Base-by-base conservation (phyloP, 306 rosid species). In the Begonia loranthoides region DNA sequence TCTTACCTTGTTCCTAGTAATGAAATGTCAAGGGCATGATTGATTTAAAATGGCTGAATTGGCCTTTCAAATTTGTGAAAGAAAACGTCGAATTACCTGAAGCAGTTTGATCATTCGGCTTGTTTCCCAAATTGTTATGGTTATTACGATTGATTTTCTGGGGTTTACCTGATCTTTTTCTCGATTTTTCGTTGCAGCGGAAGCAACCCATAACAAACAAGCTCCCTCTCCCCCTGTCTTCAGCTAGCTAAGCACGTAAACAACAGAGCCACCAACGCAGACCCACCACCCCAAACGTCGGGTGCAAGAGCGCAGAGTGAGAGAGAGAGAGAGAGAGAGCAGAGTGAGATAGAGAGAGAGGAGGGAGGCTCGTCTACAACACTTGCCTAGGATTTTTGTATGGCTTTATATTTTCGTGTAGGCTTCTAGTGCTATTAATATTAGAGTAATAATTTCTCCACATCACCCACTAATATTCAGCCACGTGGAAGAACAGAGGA, bases 181-280 rank as follows among this genome's bases (percentile, higher is more conserved):
- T 66, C 13, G 90, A 58, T 60, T 75, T 66, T 12, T 75, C 76
- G 12, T 45, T 2, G 64, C 79, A 86, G 46, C 70, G 11, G 63
- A 90, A 85, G 71, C 94, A 90, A 64, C 95, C 79, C 99, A 90
- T 90, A n/a, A 48, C 50, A 21, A 47, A 45, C 13, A 9, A 36
- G 21, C 10, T 41, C 17, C 46, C 56, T 65, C 43, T 44, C 56
- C 40, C 62, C 55, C 41, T 40, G 49, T 70, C 52, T 59, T 56
- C 47, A 52, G 75, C 59, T 62, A 51, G 13, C 44, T 21, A 53
- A 13, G 50, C 33, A 19, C 48, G 54, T 50, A 41, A 47, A 51
- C 56, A 51, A 59, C 57, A 64, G 61, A 50, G 58, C 61, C 22
- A 24, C 45, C 56, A 51, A 51, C 62, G 63, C 63, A 76, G 70